Percentiles rank a stretch among this genome's conserved stretches.
Conservation (phyloP, 352 stramenopile species). For the Pythium sukuiense region DNA sequence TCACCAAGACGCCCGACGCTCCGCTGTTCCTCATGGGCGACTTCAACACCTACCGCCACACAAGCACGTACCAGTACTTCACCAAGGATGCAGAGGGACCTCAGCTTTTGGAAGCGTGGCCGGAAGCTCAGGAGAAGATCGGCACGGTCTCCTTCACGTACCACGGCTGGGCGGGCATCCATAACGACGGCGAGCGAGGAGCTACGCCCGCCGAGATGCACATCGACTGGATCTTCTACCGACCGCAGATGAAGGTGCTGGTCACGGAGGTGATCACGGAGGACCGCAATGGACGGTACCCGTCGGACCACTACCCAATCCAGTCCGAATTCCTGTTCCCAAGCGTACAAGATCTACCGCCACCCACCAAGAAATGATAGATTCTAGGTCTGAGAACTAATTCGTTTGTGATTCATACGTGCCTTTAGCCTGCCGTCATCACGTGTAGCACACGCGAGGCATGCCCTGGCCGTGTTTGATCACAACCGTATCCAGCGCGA, state of each 20-base stretch:
- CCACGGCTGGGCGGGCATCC: slow-evolving; percentile 82
- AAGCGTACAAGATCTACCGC: slow-evolving; percentile 51
- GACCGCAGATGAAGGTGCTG: slow-evolving; percentile 73
- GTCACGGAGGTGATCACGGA: slow-evolving; percentile 84
- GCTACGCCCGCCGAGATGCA: slow-evolving; percentile 73
- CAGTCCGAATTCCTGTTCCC: slow-evolving; percentile 80
- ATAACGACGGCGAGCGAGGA: slow-evolving; percentile 76
- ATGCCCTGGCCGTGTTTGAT: slow-evolving; percentile 60
- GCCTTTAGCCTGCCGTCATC: neutral
- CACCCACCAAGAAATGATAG: slow-evolving; percentile 30
- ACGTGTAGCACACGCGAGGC: slow-evolving; percentile 44
- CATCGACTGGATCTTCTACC: slow-evolving; percentile 90
- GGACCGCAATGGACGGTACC: slow-evolving; percentile 74
- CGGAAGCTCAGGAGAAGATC: slow-evolving; percentile 60
- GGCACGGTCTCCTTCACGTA: slow-evolving; percentile 85
- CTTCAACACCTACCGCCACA: slow-evolving; percentile 88
- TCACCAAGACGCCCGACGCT: slow-evolving; percentile 37
- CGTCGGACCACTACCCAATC: slow-evolving; percentile 88
- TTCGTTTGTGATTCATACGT: slow-evolving; percentile 1
- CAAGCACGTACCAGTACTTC: slow-evolving; percentile 79
- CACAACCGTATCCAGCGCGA: slow-evolving; percentile 85
- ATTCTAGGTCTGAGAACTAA: neutral
- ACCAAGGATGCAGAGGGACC: slow-evolving; percentile 60
- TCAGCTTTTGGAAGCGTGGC: slow-evolving; percentile 72
- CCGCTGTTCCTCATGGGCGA: slow-evolving; percentile 80